These are phyloP conservation scores for Massarina eburnea DNA, from an alignment of 2,329 filamentous ascomycete species.

Conservation along the genomic window DNA sequence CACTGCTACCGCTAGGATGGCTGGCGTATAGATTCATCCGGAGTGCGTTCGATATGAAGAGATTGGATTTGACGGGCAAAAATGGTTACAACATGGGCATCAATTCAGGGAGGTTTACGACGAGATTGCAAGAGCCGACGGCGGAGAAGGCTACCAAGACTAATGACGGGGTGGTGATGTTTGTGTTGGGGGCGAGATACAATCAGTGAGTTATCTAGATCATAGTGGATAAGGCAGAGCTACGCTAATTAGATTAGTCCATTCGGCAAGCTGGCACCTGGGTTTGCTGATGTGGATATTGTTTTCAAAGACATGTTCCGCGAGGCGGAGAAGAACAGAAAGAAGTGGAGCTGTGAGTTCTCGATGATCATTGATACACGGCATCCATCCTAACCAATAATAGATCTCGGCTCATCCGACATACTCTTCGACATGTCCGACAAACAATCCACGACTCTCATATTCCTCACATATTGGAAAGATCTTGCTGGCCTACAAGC, in stretches of 20 bases:
- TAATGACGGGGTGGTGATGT: constrained; percentile 2
- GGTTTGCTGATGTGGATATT: not conserved
- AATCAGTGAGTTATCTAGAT: not conserved
- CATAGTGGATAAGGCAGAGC: not conserved
- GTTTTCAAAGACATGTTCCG: constrained; percentile 4
- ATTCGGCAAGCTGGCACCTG: not conserved
- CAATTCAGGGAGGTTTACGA: not conserved
- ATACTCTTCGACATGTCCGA: constrained; percentile 1
- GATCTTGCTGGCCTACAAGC: constrained; percentile 1
- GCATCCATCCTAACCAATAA: not conserved
- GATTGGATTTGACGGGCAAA: not conserved
- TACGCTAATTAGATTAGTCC: not conserved
- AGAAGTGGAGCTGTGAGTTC: constrained; percentile 1
- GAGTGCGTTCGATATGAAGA: not conserved
- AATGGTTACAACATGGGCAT: not conserved
- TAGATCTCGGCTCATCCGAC: not conserved
- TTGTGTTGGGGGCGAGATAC: constrained; percentile 1
- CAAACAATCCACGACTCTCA: not conserved
- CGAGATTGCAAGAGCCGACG: not conserved
- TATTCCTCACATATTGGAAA: constrained; percentile 4
- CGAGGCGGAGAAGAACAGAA: constrained; percentile 4
- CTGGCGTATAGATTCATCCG: not conserved
- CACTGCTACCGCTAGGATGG: not conserved
- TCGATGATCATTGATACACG: not conserved
- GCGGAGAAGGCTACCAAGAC: not conserved